Conservation (phyloP, 2,329 filamentous ascomycete species). For the Aspergillus sp. region DNA sequence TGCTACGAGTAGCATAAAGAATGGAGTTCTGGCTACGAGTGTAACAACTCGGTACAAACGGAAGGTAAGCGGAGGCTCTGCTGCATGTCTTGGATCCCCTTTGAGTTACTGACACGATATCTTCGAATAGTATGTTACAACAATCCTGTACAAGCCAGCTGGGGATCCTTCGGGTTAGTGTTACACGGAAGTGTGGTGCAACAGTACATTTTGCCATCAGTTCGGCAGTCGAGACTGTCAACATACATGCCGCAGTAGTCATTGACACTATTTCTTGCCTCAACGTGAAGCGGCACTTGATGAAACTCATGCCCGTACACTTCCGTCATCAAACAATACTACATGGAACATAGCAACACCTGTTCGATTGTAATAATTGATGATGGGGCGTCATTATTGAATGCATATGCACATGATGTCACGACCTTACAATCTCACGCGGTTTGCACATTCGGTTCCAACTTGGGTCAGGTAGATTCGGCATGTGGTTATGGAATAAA, state of each 20-base stretch:
- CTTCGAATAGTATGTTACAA: constrained; percentile 74
- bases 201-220: neutral
- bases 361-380: neutral
- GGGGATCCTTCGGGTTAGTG: constrained; percentile 31
- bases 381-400: neutral
- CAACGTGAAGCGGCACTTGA: too few relatives aligned
- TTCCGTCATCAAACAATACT: neutral
- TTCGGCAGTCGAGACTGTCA: neutral
- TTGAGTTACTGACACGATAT: neutral
- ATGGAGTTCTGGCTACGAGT: constrained; percentile 88
- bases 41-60: constrained; percentile 96
- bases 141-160: constrained; percentile 93
- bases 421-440: neutral
- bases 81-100: constrained; percentile 1
- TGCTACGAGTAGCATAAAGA: constrained; percentile 96
- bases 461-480: neutral
- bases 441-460: neutral
- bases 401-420: neutral
- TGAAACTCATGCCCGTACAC: neutral
- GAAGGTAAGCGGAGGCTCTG: constrained; percentile 47
- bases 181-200: constrained; percentile 1
- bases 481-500: neutral
- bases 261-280: too few relatives aligned
- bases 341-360: neutral
- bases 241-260: neutral